These are phyloP conservation scores for Rosa chinensis DNA, from an alignment of 306 rosid species.

Conservation along the genomic window DNA sequence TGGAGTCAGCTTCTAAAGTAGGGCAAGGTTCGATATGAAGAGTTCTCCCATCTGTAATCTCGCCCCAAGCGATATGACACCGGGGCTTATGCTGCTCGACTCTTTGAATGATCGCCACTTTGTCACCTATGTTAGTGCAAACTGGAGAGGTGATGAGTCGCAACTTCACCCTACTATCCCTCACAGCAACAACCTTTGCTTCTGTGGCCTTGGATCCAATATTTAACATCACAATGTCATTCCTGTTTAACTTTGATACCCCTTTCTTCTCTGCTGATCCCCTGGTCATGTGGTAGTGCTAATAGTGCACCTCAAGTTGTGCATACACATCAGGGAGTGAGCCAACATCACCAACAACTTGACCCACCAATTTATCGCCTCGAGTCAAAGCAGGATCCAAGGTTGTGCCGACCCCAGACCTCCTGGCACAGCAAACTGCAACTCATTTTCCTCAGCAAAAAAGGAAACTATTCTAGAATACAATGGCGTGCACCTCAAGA, in stretches of 20 bases:
- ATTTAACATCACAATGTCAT: conserved; percentile 83
- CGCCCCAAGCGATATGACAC: conserved; percentile 92
- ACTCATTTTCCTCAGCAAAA: conserved; percentile 82
- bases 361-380: conserved; percentile 90
- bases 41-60: conserved; percentile 75
- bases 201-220: conserved; percentile 91
- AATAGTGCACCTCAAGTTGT: conserved; percentile 62
- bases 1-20: neutral
- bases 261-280: conserved; percentile 70
- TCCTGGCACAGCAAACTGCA: conserved; percentile 91
- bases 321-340: conserved; percentile 81
- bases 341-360: conserved; percentile 91
- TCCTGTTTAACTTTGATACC: conserved; percentile 70
- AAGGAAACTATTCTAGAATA: conserved; percentile 84
- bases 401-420: conserved; percentile 93
- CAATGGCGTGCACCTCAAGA: conserved; percentile 69
- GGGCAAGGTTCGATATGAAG: conserved; percentile 65
- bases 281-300: conserved; percentile 33
- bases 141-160: conserved; percentile 66
- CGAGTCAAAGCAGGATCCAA: conserved; percentile 90
- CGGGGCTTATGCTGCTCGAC: conserved; percentile 71
- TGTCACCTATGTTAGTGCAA: conserved; percentile 87
- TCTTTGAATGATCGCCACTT: conserved; percentile 76
- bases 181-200: conserved; percentile 71
- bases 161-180: conserved; percentile 59